Percentiles rank a stretch among this genome's conserved stretches.
Evolutionary conservation across 1,284 basidiomycete genomes (phyloP).

Genomic region (Tremellales sp.): DNA sequence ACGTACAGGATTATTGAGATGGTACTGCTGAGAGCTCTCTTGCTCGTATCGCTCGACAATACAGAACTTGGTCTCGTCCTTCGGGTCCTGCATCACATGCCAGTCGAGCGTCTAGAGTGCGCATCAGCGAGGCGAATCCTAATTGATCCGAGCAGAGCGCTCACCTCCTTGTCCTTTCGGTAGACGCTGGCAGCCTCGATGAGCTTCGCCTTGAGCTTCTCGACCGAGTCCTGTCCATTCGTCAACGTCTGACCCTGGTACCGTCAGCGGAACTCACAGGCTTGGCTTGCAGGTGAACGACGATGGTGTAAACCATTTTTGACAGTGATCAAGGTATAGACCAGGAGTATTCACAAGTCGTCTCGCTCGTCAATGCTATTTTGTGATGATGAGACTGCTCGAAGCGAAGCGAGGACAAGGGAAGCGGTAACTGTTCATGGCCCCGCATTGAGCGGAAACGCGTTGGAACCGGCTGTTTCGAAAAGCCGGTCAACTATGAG

Average conservation of each 20-base stretch:
- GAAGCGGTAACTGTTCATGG: no score
- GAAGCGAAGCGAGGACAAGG: no score
- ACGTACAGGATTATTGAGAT: slow-evolving; percentile 43
- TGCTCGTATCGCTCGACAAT: slow-evolving; percentile 48
- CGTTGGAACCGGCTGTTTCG: no score
- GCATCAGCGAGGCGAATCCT: background rate
- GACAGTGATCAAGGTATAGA: background rate
- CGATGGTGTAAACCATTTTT: slow-evolving; percentile 48
- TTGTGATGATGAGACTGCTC: no score
- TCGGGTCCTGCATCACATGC: slow-evolving; percentile 47
- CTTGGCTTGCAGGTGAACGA: slow-evolving; percentile 44
- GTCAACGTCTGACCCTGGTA: background rate
- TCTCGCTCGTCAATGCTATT: no score
- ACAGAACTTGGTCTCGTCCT: slow-evolving; percentile 46
- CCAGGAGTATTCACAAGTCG: no score
- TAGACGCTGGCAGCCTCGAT: slow-evolving; percentile 45
- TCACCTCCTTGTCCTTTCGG: slow-evolving; percentile 43
- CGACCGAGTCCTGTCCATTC: slow-evolving; percentile 33
- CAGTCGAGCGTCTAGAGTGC: slow-evolving; percentile 35
- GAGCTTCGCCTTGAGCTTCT: slow-evolving; percentile 45
- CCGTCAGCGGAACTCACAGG: slow-evolving; percentile 23
- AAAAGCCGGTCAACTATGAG: no score
- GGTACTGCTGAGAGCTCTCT: slow-evolving; percentile 44
- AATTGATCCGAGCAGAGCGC: background rate
- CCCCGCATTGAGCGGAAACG: no score